These are phyloP conservation scores for Staphylotrichum tortipilum DNA, from an alignment of 495 filamentous ascomycete species.

Conservation along the genomic window DNA sequence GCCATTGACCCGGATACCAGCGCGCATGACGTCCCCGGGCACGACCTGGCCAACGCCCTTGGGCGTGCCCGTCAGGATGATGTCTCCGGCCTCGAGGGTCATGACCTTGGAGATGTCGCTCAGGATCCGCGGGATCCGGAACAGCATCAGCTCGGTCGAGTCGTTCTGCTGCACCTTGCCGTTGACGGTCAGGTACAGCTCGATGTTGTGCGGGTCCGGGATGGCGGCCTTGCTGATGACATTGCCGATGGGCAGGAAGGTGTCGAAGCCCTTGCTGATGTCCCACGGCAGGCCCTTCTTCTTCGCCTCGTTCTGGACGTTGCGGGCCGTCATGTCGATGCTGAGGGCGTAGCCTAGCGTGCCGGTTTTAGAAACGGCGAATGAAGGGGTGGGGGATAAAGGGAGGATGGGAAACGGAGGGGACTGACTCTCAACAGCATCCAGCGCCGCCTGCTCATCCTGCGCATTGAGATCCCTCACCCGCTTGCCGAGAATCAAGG, in stretches of 20 bases:
- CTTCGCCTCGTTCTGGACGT: slow-evolving; percentile 91
- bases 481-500: slow-evolving; percentile 71
- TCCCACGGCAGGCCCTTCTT: slow-evolving; percentile 95
- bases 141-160: slow-evolving; percentile 84
- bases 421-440: slow-evolving; percentile 48
- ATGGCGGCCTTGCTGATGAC: slow-evolving; percentile 69
- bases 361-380: background rate
- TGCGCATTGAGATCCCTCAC: slow-evolving; percentile 63
- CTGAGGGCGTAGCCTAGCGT: slow-evolving; percentile 64
- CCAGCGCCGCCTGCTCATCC: slow-evolving; percentile 53
- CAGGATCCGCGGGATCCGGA: slow-evolving; percentile 75
- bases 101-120: slow-evolving; percentile 91
- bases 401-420: too few relatives aligned
- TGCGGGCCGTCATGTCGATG: slow-evolving; percentile 92
- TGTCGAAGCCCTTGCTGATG: slow-evolving; percentile 94
- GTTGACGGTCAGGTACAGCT: slow-evolving; percentile 77
- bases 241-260: slow-evolving; percentile 78
- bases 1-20: slow-evolving; percentile 71
- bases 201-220: slow-evolving; percentile 77
- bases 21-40: slow-evolving; percentile 81
- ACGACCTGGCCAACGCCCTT: slow-evolving; percentile 88
- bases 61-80: slow-evolving; percentile 89
- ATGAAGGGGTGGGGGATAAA: background rate
- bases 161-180: slow-evolving; percentile 67
- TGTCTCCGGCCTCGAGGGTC: slow-evolving; percentile 83